Conservation (phyloP, 192 early-diverging fungal species). For the Backusella psychrophila region DNA sequence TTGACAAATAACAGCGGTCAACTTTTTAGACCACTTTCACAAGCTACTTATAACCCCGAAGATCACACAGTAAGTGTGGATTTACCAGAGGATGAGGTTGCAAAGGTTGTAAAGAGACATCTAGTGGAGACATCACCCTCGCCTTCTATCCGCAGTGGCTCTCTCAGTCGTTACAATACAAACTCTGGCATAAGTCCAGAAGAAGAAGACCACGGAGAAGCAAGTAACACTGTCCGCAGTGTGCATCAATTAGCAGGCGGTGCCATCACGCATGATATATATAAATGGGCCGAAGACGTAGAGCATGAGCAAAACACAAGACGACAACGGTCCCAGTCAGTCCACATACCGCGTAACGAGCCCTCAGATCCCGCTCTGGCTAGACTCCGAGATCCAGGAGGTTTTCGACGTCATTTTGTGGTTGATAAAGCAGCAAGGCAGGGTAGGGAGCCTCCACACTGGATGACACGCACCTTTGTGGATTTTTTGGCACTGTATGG, state of each 20-base stretch:
- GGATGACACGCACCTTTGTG: slow-evolving; percentile 88
- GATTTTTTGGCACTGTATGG: slow-evolving; percentile 93
- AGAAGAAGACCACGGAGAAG: background rate
- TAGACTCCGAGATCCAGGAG: slow-evolving; percentile 76
- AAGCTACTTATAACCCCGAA: background rate
- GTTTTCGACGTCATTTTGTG: slow-evolving; percentile 87
- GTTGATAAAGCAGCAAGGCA: slow-evolving; percentile 61
- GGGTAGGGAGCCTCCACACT: slow-evolving; percentile 67
- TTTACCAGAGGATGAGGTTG: slow-evolving; percentile 47
- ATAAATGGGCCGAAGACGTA: slow-evolving; percentile 81
- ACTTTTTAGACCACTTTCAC: background rate
- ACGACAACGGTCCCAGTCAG: slow-evolving; percentile 50
- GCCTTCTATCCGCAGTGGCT: slow-evolving; percentile 11
- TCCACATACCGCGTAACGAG: slow-evolving; percentile 49
- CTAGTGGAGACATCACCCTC: slow-evolving; percentile 53
- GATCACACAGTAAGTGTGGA: slow-evolving; percentile 17
- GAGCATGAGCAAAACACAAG: slow-evolving; percentile 44
- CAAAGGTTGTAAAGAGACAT: slow-evolving; percentile 62
- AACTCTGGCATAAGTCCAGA: background rate
- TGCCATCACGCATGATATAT: slow-evolving; percentile 85
- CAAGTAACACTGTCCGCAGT: slow-evolving; percentile 25
- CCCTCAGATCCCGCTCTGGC: slow-evolving; percentile 53
- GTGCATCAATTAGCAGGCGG: slow-evolving; percentile 64
- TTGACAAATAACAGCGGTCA: background rate
- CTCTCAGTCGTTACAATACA: background rate